Evolutionary conservation across 1,139 yeast genomes (phyloP).

Genomic region (Pichia sp.): DNA sequence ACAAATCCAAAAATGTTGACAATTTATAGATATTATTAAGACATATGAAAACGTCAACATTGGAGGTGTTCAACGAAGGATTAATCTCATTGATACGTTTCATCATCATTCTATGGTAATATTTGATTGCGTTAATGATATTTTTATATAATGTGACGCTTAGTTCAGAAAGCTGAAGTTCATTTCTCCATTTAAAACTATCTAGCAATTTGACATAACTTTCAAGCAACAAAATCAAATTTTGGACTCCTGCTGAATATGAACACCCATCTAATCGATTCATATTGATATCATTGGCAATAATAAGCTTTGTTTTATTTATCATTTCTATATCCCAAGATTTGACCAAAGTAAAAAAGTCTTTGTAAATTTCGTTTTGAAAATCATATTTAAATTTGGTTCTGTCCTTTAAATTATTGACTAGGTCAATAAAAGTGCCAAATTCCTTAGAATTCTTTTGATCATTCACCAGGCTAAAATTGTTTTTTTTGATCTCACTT

Average conservation of each 20-base stretch:
- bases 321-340: slow-evolving; percentile 20
- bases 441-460: slow-evolving; percentile 12
- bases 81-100: slow-evolving; percentile 8
- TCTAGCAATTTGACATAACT: slow-evolving; percentile 22
- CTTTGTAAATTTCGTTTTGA: slow-evolving; percentile 18
- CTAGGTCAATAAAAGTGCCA: slow-evolving; percentile 15
- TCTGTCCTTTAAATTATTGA: slow-evolving; percentile 15
- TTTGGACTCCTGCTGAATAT: slow-evolving; percentile 19
- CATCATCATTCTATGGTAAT: slow-evolving; percentile 18
- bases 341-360: slow-evolving; percentile 15
- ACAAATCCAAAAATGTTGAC: slow-evolving; percentile 9
- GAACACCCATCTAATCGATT: slow-evolving; percentile 19
- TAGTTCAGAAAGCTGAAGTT: slow-evolving; percentile 17
- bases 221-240: slow-evolving; percentile 19
- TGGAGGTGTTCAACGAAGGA: slow-evolving; percentile 12
- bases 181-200: slow-evolving; percentile 21
- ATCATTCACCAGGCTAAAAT: slow-evolving; percentile 4
- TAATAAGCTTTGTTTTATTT: slow-evolving; percentile 16
- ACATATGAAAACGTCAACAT: slow-evolving; percentile 20
- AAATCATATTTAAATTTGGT: slow-evolving; percentile 18
- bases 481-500: slow-evolving; percentile 2
- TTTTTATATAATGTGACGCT: slow-evolving; percentile 17
- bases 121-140: slow-evolving; percentile 16
- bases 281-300: slow-evolving; percentile 14
- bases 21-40: slow-evolving; percentile 22